phyloP scores from a whole-genome alignment of 2,329 filamentous ascomycete species.

The Hymenoscyphus infarciens region DNA sequence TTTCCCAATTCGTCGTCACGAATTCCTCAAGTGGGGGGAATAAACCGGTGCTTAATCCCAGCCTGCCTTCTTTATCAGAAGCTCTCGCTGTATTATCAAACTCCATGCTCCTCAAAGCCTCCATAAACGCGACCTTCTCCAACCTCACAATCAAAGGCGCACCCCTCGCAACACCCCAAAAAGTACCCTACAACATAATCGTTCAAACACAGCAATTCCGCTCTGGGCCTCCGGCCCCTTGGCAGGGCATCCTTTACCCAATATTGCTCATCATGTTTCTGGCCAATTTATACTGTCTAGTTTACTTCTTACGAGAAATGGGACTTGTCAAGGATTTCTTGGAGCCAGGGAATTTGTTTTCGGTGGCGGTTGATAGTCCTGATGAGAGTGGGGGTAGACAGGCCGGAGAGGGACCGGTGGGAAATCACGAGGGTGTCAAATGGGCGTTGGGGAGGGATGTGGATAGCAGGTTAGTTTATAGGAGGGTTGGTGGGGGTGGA shows the following conservation, averaged over 20 bases:
- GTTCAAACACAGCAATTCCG: slow-evolving; percentile 14
- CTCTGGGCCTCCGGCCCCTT: slow-evolving; percentile 8
- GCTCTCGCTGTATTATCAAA: slow-evolving; percentile 12
- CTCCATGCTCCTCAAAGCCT: slow-evolving; percentile 13
- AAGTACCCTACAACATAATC: neutral
- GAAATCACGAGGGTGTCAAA: neutral
- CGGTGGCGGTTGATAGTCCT: slow-evolving; percentile 9
- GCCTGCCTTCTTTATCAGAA: slow-evolving; percentile 12
- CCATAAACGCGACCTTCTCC: slow-evolving; percentile 11
- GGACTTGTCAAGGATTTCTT: slow-evolving; percentile 12
- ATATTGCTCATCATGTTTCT: slow-evolving; percentile 13
- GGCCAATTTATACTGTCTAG: slow-evolving; percentile 12
- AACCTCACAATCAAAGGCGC: neutral
- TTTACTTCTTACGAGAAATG: slow-evolving; percentile 13
- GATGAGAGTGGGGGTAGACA: slow-evolving; percentile 8
- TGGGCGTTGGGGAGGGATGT: neutral
- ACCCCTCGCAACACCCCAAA: neutral
- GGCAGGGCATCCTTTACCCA: slow-evolving; percentile 13
- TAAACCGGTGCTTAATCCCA: neutral
- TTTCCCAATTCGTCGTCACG: slow-evolving; percentile 12
- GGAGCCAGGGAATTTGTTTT: slow-evolving; percentile 10
- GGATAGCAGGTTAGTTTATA: neutral
- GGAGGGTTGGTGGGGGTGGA: neutral
- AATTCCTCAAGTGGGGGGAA: neutral
- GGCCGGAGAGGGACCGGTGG: neutral